Evolutionary conservation across 768 basidiomycete genomes (phyloP), one percentile per base, ranked within the genome.

Genomic region (Astraeus odoratus): DNA sequence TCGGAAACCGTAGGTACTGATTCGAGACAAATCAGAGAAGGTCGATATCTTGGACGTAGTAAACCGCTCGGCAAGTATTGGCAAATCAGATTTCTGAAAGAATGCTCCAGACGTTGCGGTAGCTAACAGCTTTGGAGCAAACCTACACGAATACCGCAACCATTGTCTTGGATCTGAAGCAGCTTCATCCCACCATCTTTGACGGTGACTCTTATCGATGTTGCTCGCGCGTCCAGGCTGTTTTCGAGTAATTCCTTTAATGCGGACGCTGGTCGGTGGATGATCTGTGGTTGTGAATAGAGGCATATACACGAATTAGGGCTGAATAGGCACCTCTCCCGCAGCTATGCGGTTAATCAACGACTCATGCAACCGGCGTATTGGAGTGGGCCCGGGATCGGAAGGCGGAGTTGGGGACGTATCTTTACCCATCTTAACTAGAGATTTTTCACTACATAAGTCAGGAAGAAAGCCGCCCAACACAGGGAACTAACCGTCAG

Each of bases 161-260:
- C 95, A 59, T 99, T 96, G 59, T 99, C 96, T 57, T 93, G 88
- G 42, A 98, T 94, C 65, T 96, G 91, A 29, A 98, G 75, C 13
- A 94, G 69, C 61, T 95, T 98, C 71, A 97, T 69, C 3, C 96
- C 96, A 1, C 95, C 96, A 51, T 99, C 95, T 65, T 96, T 97
- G 53, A 94, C 74, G 0, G 82, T 88, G 42, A 98, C 71, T 29
- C 84, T 81, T 59, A 98, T 91, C 0, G 81, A 81, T 0, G 87
- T 93, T 19, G 90, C 72, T 0, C 89, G 85, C 0, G 96, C 96
- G 67, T 99, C 96, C n/a, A 99, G 74, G 18, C 83, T 76, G 54
- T 99, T 98, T 66, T 99, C 96, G 12, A 99, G 69, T 1, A 98
- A 73, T 61, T 98, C 96, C 62, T 99, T 99, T 43, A 99, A 73